Conservation (phyloP, 441 rosid genomes). For the Corymbia citriodora region DNA sequence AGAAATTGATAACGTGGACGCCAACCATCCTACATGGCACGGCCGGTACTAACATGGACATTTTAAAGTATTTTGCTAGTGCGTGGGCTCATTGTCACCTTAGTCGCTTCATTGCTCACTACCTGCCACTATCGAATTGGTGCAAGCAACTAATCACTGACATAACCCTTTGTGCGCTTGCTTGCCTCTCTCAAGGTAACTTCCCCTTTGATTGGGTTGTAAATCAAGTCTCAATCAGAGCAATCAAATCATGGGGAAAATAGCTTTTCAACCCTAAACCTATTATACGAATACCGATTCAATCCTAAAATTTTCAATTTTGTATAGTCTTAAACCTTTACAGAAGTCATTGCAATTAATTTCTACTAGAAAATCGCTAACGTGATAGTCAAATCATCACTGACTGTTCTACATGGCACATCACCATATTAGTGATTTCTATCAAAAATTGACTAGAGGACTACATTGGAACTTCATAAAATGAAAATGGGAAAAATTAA, state of each 20-base stretch:
- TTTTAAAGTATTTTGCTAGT: too few relatives aligned
- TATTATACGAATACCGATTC: not conserved
- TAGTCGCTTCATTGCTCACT: not conserved
- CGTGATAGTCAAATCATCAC: not conserved
- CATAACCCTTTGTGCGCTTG: not conserved
- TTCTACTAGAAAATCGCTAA: not conserved
- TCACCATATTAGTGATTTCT: not conserved
- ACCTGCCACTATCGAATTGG: not conserved
- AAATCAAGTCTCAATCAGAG: not conserved
- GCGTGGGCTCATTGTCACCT: not conserved
- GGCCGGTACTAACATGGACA: too few relatives aligned
- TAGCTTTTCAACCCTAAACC: not conserved
- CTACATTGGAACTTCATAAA: not conserved
- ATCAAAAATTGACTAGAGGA: not conserved
- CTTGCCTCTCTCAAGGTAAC: not conserved
- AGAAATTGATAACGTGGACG: fast-evolving
- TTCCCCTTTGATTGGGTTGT: not conserved
- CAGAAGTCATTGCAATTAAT: fast-evolving
- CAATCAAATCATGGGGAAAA: not conserved
- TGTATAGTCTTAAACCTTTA: not conserved
- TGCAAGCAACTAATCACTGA: not conserved
- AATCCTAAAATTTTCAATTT: not conserved
- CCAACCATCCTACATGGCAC: fast-evolving
- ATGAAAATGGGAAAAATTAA: too few relatives aligned
- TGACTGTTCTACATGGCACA: not conserved